Evolutionary conservation across 768 basidiomycete genomes (phyloP).

Genomic region (Coprinellus micaceus): DNA sequence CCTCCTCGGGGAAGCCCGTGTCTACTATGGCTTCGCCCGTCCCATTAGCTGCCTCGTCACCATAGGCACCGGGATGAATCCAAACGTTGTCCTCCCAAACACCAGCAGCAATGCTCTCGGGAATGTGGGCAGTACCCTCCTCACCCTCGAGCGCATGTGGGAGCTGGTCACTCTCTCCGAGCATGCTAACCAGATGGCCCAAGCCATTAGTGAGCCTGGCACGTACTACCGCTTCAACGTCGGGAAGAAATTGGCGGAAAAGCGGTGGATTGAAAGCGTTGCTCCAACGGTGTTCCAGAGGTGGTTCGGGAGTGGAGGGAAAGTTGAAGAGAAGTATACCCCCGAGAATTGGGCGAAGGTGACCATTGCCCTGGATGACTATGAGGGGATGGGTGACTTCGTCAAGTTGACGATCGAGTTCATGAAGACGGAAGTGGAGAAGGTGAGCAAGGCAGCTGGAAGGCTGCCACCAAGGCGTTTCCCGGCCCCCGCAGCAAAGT

Average conservation of each 20-base stretch:
- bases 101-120: conserved; percentile 10
- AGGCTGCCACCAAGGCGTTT: conserved; percentile 10
- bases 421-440: conserved; percentile 12
- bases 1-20: conserved; percentile 24
- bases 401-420: conserved; percentile 14
- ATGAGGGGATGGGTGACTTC: conserved; percentile 15
- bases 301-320: conserved; percentile 12
- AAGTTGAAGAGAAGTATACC: conserved; percentile 15
- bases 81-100: conserved; percentile 16
- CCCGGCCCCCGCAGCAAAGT: background rate
- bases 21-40: conserved; percentile 21
- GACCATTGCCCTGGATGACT: conserved; percentile 19
- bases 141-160: conserved; percentile 14
- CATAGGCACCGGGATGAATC: conserved; percentile 24
- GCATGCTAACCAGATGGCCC: conserved; percentile 16
- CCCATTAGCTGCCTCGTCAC: conserved; percentile 20
- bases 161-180: conserved; percentile 17
- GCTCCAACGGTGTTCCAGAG: conserved; percentile 13
- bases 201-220: conserved; percentile 12
- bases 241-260: conserved; percentile 19
- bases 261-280: conserved; percentile 20
- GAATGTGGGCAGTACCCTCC: conserved; percentile 8
- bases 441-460: conserved; percentile 7
- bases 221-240: conserved; percentile 24
- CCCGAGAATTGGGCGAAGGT: conserved; percentile 20